These are phyloP conservation scores for Mentha longifolia DNA, from an alignment of 257 asterid genomes.

Conservation along the genomic window DNA sequence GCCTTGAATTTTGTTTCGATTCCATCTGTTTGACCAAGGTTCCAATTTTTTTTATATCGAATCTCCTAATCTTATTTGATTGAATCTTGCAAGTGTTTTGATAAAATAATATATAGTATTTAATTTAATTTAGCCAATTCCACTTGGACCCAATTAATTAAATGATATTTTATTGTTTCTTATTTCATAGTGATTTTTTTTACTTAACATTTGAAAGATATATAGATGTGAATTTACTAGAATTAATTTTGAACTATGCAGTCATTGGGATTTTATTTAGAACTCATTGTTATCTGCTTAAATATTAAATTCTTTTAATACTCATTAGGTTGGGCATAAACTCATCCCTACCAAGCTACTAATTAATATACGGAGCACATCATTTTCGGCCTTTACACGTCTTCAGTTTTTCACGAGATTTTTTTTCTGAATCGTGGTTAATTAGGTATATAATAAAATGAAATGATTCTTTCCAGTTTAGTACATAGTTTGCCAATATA, in stretches of 20 bases:
- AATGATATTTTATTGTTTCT: neutral
- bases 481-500: too few species aligned
- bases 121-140: neutral
- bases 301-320: neutral
- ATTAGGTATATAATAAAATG: too few species aligned
- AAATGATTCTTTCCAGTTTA: too few species aligned
- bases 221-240: neutral
- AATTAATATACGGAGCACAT: neutral
- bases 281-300: too few species aligned
- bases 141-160: neutral
- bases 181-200: neutral
- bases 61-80: neutral
- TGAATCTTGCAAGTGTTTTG: neutral
- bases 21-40: conserved; percentile 34
- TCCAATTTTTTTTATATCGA: conserved; percentile 4
- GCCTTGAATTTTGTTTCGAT: conserved; percentile 25
- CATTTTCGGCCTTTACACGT: too few species aligned
- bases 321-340: neutral
- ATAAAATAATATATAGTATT: too few species aligned
- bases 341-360: neutral
- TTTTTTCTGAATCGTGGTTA: too few species aligned
- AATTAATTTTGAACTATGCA: neutral
- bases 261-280: neutral
- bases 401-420: too few species aligned
- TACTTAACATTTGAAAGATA: neutral